A percentile compares a stretch with the other conserved stretches of the same genome.
These are phyloP conservation scores for Solanum hybrid DNA, from an alignment of 305 asterid genomes.

Conservation along the genomic window DNA sequence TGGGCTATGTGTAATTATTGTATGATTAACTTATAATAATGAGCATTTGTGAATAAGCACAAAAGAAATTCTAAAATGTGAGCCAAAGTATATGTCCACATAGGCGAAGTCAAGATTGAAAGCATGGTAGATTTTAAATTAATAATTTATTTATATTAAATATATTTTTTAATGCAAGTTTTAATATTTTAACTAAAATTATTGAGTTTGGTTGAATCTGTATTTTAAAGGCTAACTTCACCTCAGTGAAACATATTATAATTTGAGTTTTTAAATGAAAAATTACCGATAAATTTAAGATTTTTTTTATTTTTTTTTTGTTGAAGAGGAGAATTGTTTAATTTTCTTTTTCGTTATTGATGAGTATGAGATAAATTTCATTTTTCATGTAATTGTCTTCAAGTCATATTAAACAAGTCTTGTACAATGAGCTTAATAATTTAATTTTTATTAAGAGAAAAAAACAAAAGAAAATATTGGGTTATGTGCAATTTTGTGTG, in stretches of 20 bases:
- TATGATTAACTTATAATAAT: background rate
- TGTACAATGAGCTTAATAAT: background rate
- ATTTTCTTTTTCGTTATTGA: background rate
- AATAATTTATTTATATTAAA: background rate
- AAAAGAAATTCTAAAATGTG: background rate
- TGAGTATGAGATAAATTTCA: background rate
- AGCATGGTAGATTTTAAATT: background rate
- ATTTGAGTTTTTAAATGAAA: background rate
- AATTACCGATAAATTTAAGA: background rate
- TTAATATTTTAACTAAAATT: background rate
- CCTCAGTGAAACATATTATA: background rate
- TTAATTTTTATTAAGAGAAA: background rate
- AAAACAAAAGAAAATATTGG: background rate
- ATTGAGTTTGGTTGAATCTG: background rate
- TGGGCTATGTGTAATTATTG: background rate
- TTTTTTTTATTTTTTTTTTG: background rate
- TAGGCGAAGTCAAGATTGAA: background rate
- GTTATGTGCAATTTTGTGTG: background rate
- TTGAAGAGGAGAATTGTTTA: background rate
- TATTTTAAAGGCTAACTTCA: accelerated
- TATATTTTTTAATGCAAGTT: background rate
- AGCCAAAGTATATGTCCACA: background rate
- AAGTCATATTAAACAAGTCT: background rate
- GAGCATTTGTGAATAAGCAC: background rate
- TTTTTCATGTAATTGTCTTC: too few species aligned